Conservation (phyloP, 2,329 filamentous ascomycete species). For the Aspergillus jensenii region DNA sequence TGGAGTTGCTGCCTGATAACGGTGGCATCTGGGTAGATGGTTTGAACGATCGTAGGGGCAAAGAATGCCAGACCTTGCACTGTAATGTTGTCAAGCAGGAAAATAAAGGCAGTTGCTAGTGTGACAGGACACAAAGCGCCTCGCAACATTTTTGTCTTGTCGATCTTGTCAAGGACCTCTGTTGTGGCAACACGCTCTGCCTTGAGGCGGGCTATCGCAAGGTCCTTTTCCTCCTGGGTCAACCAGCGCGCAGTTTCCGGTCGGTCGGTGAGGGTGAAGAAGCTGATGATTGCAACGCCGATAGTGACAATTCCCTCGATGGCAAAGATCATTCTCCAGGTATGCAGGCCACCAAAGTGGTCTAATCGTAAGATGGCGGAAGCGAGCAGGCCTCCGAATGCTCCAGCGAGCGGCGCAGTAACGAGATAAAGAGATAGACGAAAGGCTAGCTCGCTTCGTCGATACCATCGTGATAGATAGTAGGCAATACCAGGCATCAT, state of each 20-base stretch:
- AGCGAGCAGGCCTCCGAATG: conserved; percentile 68
- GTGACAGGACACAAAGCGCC: conserved; percentile 67
- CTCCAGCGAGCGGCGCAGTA: conserved; percentile 68
- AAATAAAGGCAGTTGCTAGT: conserved; percentile 57
- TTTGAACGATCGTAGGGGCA: conserved; percentile 66
- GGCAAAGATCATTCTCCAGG: conserved; percentile 70
- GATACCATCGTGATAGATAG: conserved; percentile 71
- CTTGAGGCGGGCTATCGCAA: conserved; percentile 67
- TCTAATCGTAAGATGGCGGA: conserved; percentile 63
- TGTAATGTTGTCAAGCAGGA: conserved; percentile 67
- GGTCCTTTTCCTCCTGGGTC: conserved; percentile 62
- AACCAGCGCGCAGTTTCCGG: conserved; percentile 69
- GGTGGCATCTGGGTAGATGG: conserved; percentile 61
- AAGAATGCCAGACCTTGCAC: conserved; percentile 72
- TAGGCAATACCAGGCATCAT: conserved; percentile 74
- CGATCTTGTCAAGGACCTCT: conserved; percentile 63
- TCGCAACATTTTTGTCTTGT: conserved; percentile 57
- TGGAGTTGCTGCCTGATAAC: conserved; percentile 66
- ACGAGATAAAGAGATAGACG: conserved; percentile 68
- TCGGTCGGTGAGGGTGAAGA: conserved; percentile 66
- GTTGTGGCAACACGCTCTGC: conserved; percentile 65
- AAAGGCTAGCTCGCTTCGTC: conserved; percentile 67
- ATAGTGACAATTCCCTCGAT: conserved; percentile 67
- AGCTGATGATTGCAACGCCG: conserved; percentile 57
- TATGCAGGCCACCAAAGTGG: conserved; percentile 55